Base-by-base conservation (phyloP, 306 rosid species). In the Casuarina glauca region DNA sequence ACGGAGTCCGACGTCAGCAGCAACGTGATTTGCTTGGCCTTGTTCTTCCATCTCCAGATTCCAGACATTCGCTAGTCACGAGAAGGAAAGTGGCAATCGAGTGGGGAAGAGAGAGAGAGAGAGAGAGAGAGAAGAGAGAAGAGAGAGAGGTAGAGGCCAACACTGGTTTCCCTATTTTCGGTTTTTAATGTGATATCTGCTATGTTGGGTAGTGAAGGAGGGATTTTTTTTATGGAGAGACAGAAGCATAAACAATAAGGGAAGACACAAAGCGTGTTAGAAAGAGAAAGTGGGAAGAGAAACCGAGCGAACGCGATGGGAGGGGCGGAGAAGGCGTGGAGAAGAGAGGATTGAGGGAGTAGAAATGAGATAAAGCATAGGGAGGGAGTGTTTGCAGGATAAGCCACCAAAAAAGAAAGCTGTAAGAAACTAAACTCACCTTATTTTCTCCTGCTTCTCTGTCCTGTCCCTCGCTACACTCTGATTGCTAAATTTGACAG, bases 21-120 rank as follows among this genome's bases (percentile, higher is more conserved):
- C 58, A 76, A 73, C 53, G 86, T 58, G 54, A 85, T 79, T 69
- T 78, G 81, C 86, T 83, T 85, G 78, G 76, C 64, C 73, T 87
- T 81, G 76, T 76, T 84, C 86, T 73, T 91, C 93, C 96, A 94
- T 91, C 91, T 86, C 68, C 82, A 70, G 79, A 81, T 74, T 83
- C 91, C 78, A 63, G 86, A 85, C 91, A 88, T 88, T 9, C 64
- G 63, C 39, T 0, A 58, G 4, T 32, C 20, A 39, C 9, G 36
- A 26, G 15, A 73, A 8, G 71, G 60, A 62, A 7, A 61, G 43
- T 4, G 16, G 38, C 41, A 60, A 32, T 10, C 68, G 1, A 3
- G 20, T 19, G 66, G 54, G 17, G 13, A 50, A 50, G 54, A 2
- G 54, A 4, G 54, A 50, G n/a, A 26, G 32, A 26, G 32, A 26